A percentile compares a stretch with the other conserved stretches of the same genome.
Evolutionary conservation across 2,329 filamentous ascomycete genomes (phyloP).

Genomic region (Plenodomus tracheiphilus): DNA sequence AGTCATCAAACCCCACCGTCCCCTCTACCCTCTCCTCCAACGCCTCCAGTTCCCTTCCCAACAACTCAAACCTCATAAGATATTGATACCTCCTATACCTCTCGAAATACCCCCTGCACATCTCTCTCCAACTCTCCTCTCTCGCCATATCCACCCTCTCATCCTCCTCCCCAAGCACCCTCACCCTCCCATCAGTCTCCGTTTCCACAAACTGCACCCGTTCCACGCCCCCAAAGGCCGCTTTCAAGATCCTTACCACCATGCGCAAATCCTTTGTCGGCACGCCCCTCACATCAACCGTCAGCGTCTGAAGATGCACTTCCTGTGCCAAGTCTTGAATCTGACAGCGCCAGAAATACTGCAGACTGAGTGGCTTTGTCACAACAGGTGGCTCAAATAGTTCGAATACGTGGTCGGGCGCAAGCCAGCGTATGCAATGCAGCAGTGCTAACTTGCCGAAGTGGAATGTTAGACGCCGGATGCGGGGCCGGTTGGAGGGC

Average conservation of each 20-base stretch:
- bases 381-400: constrained; percentile 30
- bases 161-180: constrained; percentile 2
- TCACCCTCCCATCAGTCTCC: constrained; percentile 1
- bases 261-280: constrained; percentile 23
- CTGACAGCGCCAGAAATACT: constrained; percentile 39
- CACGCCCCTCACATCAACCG: constrained; percentile 25
- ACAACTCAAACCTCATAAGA: constrained; percentile 13
- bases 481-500: constrained; percentile 21
- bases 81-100: constrained; percentile 13
- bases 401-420: constrained; percentile 30
- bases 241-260: constrained; percentile 23
- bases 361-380: constrained; percentile 23
- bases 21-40: constrained; percentile 18
- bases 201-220: constrained; percentile 17
- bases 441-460: constrained; percentile 24
- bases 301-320: constrained; percentile 25
- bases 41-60: constrained; percentile 6
- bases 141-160: constrained; percentile 4
- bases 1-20: constrained; percentile 8
- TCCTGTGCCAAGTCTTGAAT: constrained; percentile 31
- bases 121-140: constrained; percentile 17
- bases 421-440: constrained; percentile 37
- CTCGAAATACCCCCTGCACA: constrained; percentile 17
- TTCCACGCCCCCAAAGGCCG: constrained; percentile 21
- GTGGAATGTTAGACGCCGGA: constrained; percentile 25